Conservation (phyloP, 345 rosid species). For the Eucalyptus rudis region DNA sequence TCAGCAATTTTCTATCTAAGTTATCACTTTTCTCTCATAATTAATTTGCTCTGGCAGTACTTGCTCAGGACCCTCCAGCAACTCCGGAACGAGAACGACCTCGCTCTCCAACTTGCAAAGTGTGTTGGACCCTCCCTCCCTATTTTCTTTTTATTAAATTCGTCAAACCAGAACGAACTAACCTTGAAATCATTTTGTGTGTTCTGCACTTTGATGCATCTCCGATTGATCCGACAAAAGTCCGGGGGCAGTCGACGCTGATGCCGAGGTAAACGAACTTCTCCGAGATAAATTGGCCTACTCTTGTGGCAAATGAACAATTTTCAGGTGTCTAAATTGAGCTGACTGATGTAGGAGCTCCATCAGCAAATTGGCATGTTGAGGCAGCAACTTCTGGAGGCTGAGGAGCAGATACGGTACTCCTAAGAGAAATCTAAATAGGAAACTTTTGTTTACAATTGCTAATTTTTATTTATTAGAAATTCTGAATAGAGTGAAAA, state of each 20-base stretch:
- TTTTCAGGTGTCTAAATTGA: neutral
- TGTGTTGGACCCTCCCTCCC: neutral
- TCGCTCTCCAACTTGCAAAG: conserved; percentile 39
- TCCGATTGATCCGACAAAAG: conserved; percentile 1
- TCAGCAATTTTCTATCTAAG: neutral
- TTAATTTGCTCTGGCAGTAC: conserved; percentile 14
- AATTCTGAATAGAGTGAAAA: neutral
- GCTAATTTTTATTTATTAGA: neutral
- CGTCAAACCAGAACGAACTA: neutral
- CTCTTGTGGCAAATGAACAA: neutral
- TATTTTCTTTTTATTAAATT: neutral
- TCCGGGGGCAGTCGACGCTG: conserved; percentile 31
- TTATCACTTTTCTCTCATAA: neutral
- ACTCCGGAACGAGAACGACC: conserved; percentile 41
- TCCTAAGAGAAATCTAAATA: neutral
- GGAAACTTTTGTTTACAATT: neutral
- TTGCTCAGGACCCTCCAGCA: conserved; percentile 35
- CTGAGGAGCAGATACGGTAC: conserved; percentile 53
- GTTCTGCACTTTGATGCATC: neutral
- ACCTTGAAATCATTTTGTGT: neutral
- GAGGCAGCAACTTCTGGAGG: conserved; percentile 46
- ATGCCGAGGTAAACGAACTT: conserved; percentile 25
- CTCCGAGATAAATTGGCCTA: neutral
- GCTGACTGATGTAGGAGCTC: conserved; percentile 19
- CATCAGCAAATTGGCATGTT: conserved; percentile 47